Percentiles rank a stretch among this genome's conserved stretches.
Evolutionary conservation across 495 filamentous ascomycete species (phyloP).

Genomic region (Penicillium lividum): DNA sequence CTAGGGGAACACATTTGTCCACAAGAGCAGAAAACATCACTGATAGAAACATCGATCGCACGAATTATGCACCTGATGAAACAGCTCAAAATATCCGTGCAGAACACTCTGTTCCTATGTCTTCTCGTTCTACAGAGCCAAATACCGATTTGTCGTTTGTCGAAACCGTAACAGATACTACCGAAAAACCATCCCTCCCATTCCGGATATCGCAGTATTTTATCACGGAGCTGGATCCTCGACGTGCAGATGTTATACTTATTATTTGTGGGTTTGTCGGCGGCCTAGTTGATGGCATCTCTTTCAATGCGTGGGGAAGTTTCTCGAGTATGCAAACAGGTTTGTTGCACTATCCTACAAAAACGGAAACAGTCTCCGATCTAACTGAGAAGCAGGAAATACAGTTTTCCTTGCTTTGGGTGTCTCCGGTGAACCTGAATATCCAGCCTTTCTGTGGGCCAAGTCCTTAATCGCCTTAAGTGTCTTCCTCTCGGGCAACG

Average conservation of each 20-base stretch:
- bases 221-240: conserved; percentile 23
- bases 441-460: conserved; percentile 43
- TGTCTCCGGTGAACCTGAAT: conserved; percentile 36
- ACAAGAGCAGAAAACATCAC: too few species aligned
- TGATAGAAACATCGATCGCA: too few species aligned
- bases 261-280: conserved; percentile 41
- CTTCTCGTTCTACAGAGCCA: too few species aligned
- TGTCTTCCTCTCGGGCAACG: conserved; percentile 35
- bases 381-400: conserved; percentile 31
- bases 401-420: conserved; percentile 44
- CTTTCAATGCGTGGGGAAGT: conserved; percentile 54
- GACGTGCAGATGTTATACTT: conserved; percentile 35
- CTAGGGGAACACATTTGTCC: too few species aligned
- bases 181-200: too few species aligned
- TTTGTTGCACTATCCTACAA: conserved; percentile 12
- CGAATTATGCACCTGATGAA: too few species aligned
- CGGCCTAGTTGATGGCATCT: conserved; percentile 40
- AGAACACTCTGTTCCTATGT: too few species aligned
- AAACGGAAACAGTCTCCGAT: not conserved
- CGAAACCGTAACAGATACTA: too few species aligned
- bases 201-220: conserved; percentile 7
- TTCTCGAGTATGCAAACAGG: conserved; percentile 62
- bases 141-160: too few species aligned
- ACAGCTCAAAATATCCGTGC: too few species aligned
- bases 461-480: conserved; percentile 41